Percentiles rank a stretch among this genome's conserved stretches.
phyloP scores from a whole-genome alignment of 2,329 filamentous ascomycete genomes.

The Nemania diffusa region DNA sequence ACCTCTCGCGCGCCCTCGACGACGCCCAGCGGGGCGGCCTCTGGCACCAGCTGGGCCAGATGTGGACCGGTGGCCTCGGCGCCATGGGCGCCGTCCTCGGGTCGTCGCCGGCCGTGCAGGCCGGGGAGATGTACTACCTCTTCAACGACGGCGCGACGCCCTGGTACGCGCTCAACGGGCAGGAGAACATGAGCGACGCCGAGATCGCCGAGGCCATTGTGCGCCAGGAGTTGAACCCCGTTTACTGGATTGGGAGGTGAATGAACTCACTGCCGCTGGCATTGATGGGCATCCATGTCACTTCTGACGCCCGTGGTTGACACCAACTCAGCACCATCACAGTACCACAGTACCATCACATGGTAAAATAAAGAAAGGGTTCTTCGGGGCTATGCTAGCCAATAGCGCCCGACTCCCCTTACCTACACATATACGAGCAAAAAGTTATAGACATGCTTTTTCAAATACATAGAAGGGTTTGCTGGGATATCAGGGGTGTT shows the following conservation, averaged over 20 bases:
- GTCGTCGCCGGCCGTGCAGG: constrained; percentile 34
- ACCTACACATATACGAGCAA: background rate
- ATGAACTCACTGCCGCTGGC: background rate
- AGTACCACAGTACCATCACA: background rate
- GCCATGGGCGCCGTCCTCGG: constrained; percentile 30
- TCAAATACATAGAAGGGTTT: background rate
- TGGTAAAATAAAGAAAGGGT: background rate
- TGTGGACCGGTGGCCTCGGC: constrained; percentile 42
- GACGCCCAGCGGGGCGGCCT: constrained; percentile 33
- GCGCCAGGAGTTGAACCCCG: constrained; percentile 40
- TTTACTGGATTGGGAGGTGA: constrained; percentile 46
- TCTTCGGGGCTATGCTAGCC: background rate
- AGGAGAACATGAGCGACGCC: constrained; percentile 47
- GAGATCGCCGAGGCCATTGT: constrained; percentile 47
- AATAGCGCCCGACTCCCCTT: background rate
- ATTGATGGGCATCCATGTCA: background rate
- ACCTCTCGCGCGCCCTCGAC: constrained; percentile 43
- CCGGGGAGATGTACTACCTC: constrained; percentile 47
- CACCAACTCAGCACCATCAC: background rate
- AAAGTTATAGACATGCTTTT: background rate
- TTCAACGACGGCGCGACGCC: constrained; percentile 39
- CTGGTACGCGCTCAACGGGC: constrained; percentile 47
- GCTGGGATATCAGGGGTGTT: background rate
- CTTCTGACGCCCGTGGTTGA: background rate
- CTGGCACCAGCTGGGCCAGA: constrained; percentile 45